These are phyloP conservation scores for Lachancea sp. DNA, from an alignment of 805 yeast genomes.

Conservation along the genomic window DNA sequence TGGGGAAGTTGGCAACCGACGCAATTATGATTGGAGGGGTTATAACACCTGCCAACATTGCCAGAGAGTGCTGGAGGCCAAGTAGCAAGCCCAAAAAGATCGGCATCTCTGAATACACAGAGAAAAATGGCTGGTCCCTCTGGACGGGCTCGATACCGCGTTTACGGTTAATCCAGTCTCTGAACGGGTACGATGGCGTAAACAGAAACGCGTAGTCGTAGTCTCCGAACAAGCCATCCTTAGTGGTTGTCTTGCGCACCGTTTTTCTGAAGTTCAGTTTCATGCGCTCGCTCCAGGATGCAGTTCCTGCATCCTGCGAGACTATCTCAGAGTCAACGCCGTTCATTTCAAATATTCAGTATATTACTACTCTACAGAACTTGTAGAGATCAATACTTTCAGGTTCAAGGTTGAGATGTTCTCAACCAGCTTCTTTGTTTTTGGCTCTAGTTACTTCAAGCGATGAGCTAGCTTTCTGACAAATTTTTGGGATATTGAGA, in stretches of 20 bases:
- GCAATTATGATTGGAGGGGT: slow-evolving; percentile 78
- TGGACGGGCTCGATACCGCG: slow-evolving; percentile 38
- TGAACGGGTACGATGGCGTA: slow-evolving; percentile 74
- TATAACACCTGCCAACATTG: slow-evolving; percentile 89
- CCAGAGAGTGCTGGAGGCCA: slow-evolving; percentile 81
- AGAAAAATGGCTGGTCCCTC: slow-evolving; percentile 67
- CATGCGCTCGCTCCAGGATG: neutral
- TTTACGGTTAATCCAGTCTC: slow-evolving; percentile 22
- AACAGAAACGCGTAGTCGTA: slow-evolving; percentile 76
- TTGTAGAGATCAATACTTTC: neutral
- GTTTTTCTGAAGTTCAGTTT: slow-evolving; percentile 14
- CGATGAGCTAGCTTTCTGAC: neutral
- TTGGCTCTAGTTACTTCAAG: no score
- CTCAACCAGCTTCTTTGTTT: no score
- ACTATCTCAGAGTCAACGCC: slow-evolving; percentile 5
- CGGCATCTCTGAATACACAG: slow-evolving; percentile 75
- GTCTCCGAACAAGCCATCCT: slow-evolving; percentile 80
- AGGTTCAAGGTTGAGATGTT: no score
- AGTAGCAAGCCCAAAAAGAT: slow-evolving; percentile 65
- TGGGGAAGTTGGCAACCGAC: slow-evolving; percentile 50
- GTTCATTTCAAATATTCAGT: neutral
- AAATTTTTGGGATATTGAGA: neutral
- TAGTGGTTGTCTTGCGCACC: slow-evolving; percentile 52
- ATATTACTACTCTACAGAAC: neutral
- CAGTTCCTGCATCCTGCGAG: slow-evolving; percentile 4